Evolutionary conservation across 164 flowering plant species (phyloP), one percentile per base, ranked within the genome.

Genomic region (Sextonia rubra): DNA sequence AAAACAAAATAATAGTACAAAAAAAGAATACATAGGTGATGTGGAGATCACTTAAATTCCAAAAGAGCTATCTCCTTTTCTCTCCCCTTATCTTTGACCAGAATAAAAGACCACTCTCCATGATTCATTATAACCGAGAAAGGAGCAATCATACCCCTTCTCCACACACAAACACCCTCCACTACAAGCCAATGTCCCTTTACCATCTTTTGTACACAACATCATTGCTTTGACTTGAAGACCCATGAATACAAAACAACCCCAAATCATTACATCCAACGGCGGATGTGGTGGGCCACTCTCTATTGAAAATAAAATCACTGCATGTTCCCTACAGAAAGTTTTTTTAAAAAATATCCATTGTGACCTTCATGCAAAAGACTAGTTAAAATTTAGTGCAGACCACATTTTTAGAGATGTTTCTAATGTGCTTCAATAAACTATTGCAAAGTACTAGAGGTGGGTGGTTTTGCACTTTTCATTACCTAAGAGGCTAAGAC

Each of bases 391-490:
- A 14, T 64, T 64, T 37, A 65, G 72, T 72, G 67, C 67, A 32
- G 25, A 14, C 9, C 32, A 63, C 64, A 23, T 30, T 29, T 47
- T 37, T 12, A 37, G 26, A 60, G 18, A 12, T 22, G 60, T 11
- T 26, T 64, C 20, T 67, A 70, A 69, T 71, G 44, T 37, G 73
- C 66, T 62, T 75, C 64, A 72, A 68, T 75, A 75, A 75, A 26
- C 56, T 71, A 72, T 27, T 20, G 12, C 64, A 27, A 32, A 75
- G 29, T 25, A 48, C 52, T 65, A 76, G 74, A 73, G 64, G 64
- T 73, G 66, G 78, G 74, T 79, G 72, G 76, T 69, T 75, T 69
- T 47, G 71, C 71, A 76, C 76, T 69, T 75, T 69, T 55, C 74
- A 66, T 18, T 0, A 55, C 23, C n/a, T 30, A 25, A 27, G 44